Evolutionary conservation across 495 filamentous ascomycete genomes (phyloP), one percentile per base, ranked within the genome.

Genomic region (Lentithecium fluviatile): DNA sequence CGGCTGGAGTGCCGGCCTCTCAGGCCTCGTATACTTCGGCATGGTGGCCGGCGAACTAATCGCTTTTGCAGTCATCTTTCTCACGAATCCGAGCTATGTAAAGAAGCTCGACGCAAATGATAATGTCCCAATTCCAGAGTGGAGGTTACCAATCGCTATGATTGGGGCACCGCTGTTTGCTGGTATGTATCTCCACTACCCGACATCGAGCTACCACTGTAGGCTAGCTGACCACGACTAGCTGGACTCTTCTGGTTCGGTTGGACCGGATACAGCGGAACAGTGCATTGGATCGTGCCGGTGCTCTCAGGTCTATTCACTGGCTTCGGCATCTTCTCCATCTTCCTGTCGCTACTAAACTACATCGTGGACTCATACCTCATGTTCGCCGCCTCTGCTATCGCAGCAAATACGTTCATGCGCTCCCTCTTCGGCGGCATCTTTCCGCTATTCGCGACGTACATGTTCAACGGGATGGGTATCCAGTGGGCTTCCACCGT

Each of bases 81-180:
- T 64, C 2, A 49, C 62, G 4, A 68, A 68, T 36, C 56, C 60
- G 13, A 29, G 37, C 1, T 83, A 83, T 52, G 74, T 70, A 62
- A 77, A 79, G 46, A 90, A 89, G 73, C 78, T 89, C 15, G 80
- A 32, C 11, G 56, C 61, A 4, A 68, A 68, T 46, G 60, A 68
- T 45, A 64, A 64, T 34, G 55, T 60, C 13, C 65, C 65, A 11
- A 56, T 68, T 15, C 60, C 65, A 2, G 65, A 68, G 38, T 64
- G 60, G 61, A 54, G 65, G 13, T 24, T 68, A 7, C 65, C 65
- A 0, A 56, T 60, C 25, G 40, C 45, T 0, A 60, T 65, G 29
- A 26, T 52, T 15, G 65, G 65, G 5, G 61, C 55, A 40, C 23
- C 61, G 20, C 17, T 60, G 6, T 68, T 65, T 26, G 19, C 61